phyloP scores from a whole-genome alignment of 768 basidiomycete genomes.

The Royoungia palumana region DNA sequence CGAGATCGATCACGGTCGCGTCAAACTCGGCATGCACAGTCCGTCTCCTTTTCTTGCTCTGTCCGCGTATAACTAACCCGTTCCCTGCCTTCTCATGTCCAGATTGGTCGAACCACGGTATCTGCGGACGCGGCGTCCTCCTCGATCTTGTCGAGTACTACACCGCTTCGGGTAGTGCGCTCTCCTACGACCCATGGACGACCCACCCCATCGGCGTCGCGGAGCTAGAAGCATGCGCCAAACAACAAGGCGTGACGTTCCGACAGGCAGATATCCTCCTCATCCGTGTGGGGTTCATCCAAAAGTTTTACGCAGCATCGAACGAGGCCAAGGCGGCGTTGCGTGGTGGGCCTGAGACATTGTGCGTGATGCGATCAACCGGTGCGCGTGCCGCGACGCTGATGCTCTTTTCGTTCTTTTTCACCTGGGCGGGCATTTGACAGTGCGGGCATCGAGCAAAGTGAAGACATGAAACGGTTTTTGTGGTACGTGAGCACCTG shows the following conservation, averaged over 20 bases:
- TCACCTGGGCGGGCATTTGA: neutral
- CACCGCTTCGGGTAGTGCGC: conserved; percentile 34
- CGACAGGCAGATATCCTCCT: conserved; percentile 59
- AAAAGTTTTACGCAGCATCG: conserved; percentile 45
- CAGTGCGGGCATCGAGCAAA: conserved; percentile 67
- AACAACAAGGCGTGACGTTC: conserved; percentile 55
- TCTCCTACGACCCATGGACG: conserved; percentile 66
- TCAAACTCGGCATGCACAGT: conserved; percentile 69
- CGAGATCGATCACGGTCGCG: conserved; percentile 42
- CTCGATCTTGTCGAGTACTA: conserved; percentile 60
- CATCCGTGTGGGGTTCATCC: conserved; percentile 59
- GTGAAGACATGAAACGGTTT: conserved; percentile 68
- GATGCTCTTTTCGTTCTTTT: neutral
- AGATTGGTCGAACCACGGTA: conserved; percentile 74
- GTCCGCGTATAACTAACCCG: neutral
- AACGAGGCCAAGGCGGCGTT: conserved; percentile 46
- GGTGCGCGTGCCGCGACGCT: neutral
- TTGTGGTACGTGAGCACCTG: conserved; percentile 49
- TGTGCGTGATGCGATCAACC: conserved; percentile 37
- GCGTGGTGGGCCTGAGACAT: conserved; percentile 31
- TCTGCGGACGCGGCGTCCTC: conserved; percentile 65
- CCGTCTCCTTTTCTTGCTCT: conserved; percentile 21
- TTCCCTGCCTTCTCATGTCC: neutral
- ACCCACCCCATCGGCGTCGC: conserved; percentile 49
- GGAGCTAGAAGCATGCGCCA: conserved; percentile 58